Evolutionary conservation across 768 basidiomycete genomes (phyloP).

Genomic region (Fomitopsis serialis): DNA sequence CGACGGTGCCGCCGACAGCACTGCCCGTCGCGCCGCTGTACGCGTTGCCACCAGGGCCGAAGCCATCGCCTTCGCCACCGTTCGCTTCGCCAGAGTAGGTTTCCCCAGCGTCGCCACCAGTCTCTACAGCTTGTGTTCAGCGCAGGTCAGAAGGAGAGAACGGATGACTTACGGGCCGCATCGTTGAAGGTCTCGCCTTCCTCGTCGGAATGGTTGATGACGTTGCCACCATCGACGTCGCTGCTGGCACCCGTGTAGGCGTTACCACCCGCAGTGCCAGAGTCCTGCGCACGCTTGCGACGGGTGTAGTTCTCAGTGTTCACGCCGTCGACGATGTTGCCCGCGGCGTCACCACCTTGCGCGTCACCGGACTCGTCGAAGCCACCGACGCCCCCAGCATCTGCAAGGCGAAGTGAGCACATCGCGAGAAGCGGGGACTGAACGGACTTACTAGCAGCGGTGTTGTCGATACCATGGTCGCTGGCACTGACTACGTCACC

Average conservation of each 20-base stretch:
- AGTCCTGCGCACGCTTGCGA: slow-evolving; percentile 12
- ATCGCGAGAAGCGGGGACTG: neutral
- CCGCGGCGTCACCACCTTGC: slow-evolving; percentile 9
- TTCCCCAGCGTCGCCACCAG: slow-evolving; percentile 12
- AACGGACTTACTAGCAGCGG: slow-evolving; percentile 6
- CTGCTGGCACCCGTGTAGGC: slow-evolving; percentile 16
- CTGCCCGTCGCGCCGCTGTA: slow-evolving; percentile 17
- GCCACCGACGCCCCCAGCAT: slow-evolving; percentile 10
- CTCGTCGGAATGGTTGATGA: slow-evolving; percentile 10
- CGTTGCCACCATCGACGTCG: slow-evolving; percentile 12
- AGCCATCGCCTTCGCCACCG: slow-evolving; percentile 17
- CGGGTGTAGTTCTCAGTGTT: neutral
- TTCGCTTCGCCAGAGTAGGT: slow-evolving; percentile 16
- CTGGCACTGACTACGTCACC: slow-evolving; percentile 9
- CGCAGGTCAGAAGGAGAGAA: neutral
- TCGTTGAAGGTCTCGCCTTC: slow-evolving; percentile 7
- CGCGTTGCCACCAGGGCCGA: slow-evolving; percentile 21
- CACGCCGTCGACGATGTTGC: neutral
- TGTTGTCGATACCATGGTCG: slow-evolving; percentile 9
- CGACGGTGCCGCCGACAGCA: slow-evolving; percentile 13
- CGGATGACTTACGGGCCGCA: slow-evolving; percentile 9
- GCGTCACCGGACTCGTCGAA: slow-evolving; percentile 15
- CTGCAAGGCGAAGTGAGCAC: neutral
- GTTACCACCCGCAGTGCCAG: slow-evolving; percentile 17
- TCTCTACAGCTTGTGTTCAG: slow-evolving; percentile 3